Evolutionary conservation across 1,284 basidiomycete genomes (phyloP).

Genomic region (Jaminaea rosea): DNA sequence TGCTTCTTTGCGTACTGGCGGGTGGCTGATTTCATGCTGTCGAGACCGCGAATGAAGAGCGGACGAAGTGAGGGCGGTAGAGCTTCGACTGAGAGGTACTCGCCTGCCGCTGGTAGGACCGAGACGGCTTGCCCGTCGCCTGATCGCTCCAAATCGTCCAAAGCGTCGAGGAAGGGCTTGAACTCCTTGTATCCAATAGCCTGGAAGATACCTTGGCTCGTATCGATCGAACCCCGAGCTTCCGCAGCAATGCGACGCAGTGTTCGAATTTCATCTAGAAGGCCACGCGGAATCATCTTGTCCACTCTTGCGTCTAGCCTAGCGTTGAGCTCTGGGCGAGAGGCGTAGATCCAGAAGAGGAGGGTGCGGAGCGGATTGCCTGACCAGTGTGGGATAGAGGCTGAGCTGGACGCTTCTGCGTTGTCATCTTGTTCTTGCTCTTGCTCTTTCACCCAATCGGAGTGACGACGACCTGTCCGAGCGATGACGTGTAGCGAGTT

Average conservation of each 20-base stretch:
- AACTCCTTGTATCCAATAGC: conserved; percentile 94
- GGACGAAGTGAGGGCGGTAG: background rate
- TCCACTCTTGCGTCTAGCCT: conserved; percentile 75
- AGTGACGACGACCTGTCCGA: conserved; percentile 61
- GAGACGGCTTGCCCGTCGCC: too few relatives aligned
- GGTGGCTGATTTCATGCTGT: conserved; percentile 76
- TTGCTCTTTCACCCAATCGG: conserved; percentile 59
- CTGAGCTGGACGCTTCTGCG: conserved; percentile 6
- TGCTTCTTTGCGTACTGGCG: conserved; percentile 86
- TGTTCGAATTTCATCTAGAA: conserved; percentile 69
- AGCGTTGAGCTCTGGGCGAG: conserved; percentile 57
- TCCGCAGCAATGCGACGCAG: conserved; percentile 49
- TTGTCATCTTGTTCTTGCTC: conserved; percentile 30
- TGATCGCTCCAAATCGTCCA: conserved; percentile 35
- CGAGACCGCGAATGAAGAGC: conserved; percentile 47
- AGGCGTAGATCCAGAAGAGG: conserved; percentile 84
- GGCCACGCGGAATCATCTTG: conserved; percentile 78
- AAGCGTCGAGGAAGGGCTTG: conserved; percentile 56
- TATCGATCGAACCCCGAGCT: conserved; percentile 50
- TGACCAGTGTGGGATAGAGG: conserved; percentile 17
- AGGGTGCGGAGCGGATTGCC: conserved; percentile 57
- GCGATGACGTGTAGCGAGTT: conserved; percentile 71
- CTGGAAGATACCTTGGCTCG: conserved; percentile 80
- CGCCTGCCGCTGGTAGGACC: too few relatives aligned
- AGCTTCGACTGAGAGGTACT: conserved; percentile 54